Conservation (phyloP, 2,329 filamentous ascomycete genomes). For the Rhytidhysteron rufulum region DNA sequence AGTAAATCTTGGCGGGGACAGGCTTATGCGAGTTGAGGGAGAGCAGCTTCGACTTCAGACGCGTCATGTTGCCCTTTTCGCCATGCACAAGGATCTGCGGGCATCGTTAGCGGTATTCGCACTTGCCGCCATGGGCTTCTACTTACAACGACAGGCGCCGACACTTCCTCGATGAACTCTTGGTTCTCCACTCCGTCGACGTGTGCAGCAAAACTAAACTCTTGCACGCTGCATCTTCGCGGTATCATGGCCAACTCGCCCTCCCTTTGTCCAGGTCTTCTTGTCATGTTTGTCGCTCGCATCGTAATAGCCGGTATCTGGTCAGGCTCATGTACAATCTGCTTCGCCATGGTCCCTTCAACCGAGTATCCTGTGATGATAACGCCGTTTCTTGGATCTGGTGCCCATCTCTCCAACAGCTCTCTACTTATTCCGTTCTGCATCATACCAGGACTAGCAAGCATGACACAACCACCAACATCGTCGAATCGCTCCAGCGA, state of each 20-base stretch:
- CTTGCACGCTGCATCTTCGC: constrained; percentile 84
- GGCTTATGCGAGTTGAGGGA: constrained; percentile 83
- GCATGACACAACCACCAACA: constrained; percentile 91
- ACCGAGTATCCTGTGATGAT: constrained; percentile 98
- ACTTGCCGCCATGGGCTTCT: neutral
- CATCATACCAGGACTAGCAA: constrained; percentile 96
- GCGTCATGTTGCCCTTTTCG: constrained; percentile 97
- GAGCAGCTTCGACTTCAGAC: constrained; percentile 88
- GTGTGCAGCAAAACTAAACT: constrained; percentile 93
- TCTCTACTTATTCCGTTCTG: constrained; percentile 94
- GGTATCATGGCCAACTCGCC: constrained; percentile 90
- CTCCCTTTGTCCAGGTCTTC: constrained; percentile 60
- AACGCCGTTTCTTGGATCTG: constrained; percentile 94
- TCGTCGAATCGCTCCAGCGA: constrained; percentile 95
- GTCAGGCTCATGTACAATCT: constrained; percentile 91
- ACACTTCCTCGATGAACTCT: constrained; percentile 94
- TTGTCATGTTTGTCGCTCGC: constrained; percentile 45
- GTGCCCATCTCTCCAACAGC: constrained; percentile 90
- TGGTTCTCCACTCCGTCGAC: constrained; percentile 94
- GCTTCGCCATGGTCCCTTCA: constrained; percentile 96
- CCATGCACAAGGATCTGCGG: constrained; percentile 87
- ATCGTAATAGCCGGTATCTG: constrained; percentile 94
- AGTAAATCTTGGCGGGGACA: constrained; percentile 85
- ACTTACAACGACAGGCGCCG: constrained; percentile 86
- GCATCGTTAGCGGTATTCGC: constrained; percentile 1